Evolutionary conservation across 2,329 filamentous ascomycete species (phyloP), one percentile per base, ranked within the genome.

Genomic region (Penicillium verrucosum): DNA sequence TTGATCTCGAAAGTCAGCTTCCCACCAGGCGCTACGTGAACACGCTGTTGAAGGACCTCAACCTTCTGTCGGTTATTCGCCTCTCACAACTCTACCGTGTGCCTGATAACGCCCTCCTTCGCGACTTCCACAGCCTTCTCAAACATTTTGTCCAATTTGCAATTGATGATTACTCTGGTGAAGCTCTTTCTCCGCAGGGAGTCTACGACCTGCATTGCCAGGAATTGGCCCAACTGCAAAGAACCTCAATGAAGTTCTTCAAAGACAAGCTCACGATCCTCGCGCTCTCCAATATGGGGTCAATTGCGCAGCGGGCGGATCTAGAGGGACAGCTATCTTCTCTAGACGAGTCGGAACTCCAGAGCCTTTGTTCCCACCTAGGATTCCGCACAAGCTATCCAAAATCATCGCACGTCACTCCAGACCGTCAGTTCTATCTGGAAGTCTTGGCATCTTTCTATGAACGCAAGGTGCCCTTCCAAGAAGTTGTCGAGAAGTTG

Each of bases 11-110:
- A 72, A 97, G 93, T 68, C 94, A 99, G 72, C 80, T 97, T 46
- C 94, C 94, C 0, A 99, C 95, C 4, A 83, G 94, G 65, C 86
- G 94, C 73, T 97, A 97, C 71, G 90, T 96, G 70, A 97, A 97
- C 73, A 87, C 90, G 1, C 78, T 99, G 41, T 75, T 97, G 14
- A 87, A 89, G 66, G 93, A 99, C 70, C 78, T 97, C 44, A 92
- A 97, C 70, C 75, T 96, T 23, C 75, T 97, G 29, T 80, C 93
- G 1, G 84, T 89, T 10, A 85, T 97, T 65, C 84, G 83, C 46
- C 77, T 96, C 18, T 97, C 93, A 1, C 88, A 89, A 1, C 77
- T 93, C 67, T 95, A 88, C 67, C 85, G 87, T 54, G 84, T 88
- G 54, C 86, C 90, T 60, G 84, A 87, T 8, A 92, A 91, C 65